Base-by-base conservation (phyloP, 164 flowering plant species). In the Kalanchoe fedtschenkoi region DNA sequence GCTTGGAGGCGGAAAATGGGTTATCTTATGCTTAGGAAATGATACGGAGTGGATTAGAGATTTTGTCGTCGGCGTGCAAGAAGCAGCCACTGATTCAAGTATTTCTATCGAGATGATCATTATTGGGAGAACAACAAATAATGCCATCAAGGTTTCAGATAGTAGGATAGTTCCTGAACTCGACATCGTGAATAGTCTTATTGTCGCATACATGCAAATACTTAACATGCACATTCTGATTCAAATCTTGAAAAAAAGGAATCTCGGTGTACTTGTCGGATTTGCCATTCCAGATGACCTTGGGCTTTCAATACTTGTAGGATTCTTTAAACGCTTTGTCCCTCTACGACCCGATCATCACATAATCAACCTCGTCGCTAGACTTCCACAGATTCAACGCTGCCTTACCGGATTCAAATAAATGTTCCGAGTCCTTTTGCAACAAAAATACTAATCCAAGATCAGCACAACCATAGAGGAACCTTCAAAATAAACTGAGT, bases 111-210 rank as follows among this genome's bases (percentile, higher is more conserved):
- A n/a, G n/a, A n/a, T n/a, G n/a, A n/a, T n/a, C n/a, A n/a, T n/a
- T n/a, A n/a, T n/a, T n/a, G n/a, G n/a, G n/a, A n/a, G n/a, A n/a
- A n/a, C n/a, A n/a, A n/a, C n/a, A n/a, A n/a, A n/a, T n/a, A 22
- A 83, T 26, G n/a, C 70, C 79, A 19, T 64, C 68, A 0, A 67
- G 57, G 42, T 75, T 80, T 17, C 57, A 62, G 6, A 84, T 80
- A 0, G 33, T 58, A 0, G 99, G 97, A 59, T 91, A 91, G 44
- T 77, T 57, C 75, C 88, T 95, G 66, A 83, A 95, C 33, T 95
- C 97, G 26, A 95, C 99, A 1, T 96, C 99, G 38, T 91, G 96
- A 58, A 95, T 95, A 3, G 99, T 95, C 72, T 95, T 96, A 58
- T 95, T 95, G 60, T 89, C 86, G 70, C 99, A 95, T 7, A 95